Evolutionary conservation across 306 rosid species (phyloP).

Genomic region (Pueraria montana): DNA sequence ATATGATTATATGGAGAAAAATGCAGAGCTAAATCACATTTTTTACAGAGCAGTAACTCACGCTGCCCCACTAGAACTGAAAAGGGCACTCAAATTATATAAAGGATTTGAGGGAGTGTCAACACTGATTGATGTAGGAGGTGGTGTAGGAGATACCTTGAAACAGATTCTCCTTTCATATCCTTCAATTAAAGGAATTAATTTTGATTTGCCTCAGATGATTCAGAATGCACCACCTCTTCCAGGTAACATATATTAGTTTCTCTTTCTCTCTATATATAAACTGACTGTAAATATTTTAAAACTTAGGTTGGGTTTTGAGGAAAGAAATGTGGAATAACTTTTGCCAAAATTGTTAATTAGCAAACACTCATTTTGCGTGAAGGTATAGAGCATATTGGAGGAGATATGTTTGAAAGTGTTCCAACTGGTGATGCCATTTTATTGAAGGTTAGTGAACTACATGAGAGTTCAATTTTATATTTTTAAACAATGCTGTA

Average conservation of each 20-base stretch:
- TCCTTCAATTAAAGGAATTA: not conserved
- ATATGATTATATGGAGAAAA: not conserved
- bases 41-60: not conserved
- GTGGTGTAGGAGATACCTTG: not conserved
- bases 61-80: not conserved
- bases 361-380: not conserved
- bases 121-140: slow-evolving; percentile 14
- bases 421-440: slow-evolving; percentile 25
- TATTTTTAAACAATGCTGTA: not conserved
- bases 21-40: not conserved
- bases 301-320: not conserved
- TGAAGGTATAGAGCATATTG: slow-evolving; percentile 15
- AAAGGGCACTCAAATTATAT: not conserved
- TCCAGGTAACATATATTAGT: not conserved
- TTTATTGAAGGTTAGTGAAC: not conserved
- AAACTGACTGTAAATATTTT: not conserved
- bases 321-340: no score
- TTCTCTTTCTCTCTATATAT: not conserved
- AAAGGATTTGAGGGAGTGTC: not conserved
- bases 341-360: not conserved
- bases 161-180: not conserved
- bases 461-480: not conserved
- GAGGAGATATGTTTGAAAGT: slow-evolving; percentile 29
- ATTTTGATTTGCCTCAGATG: slow-evolving; percentile 11
- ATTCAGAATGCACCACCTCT: not conserved